These are phyloP conservation scores for Salix arbutifolia DNA, from an alignment of 345 rosid genomes.

Conservation along the genomic window DNA sequence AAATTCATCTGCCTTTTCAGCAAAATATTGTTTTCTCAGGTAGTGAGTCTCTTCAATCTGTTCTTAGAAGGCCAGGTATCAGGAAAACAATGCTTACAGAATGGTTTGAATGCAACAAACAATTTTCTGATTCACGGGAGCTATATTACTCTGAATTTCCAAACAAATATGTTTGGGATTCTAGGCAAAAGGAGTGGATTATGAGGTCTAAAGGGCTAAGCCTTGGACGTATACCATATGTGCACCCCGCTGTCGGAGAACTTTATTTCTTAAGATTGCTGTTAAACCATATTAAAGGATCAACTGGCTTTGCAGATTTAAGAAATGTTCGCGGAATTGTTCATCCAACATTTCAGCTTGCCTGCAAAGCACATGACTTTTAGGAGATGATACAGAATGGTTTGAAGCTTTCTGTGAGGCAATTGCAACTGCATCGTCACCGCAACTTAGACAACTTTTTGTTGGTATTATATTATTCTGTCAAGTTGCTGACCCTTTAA, in stretches of 20 bases:
- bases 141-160: background rate
- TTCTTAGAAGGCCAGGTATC: background rate
- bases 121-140: background rate
- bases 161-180: background rate
- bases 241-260: background rate
- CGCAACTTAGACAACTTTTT: background rate
- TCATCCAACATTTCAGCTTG: background rate
- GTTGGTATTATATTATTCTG: background rate
- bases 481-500: background rate
- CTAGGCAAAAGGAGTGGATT: background rate
- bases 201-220: background rate
- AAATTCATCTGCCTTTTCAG: background rate
- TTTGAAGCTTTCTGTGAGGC: background rate
- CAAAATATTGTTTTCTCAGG: background rate
- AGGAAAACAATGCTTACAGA: background rate
- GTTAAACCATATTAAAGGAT: background rate
- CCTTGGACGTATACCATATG: background rate
- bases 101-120: background rate
- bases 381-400: background rate
- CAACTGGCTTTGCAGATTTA: background rate
- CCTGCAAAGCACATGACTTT: background rate
- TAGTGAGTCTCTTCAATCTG: background rate
- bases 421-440: accelerated
- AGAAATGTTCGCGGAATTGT: background rate
- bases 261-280: background rate